Conservation (phyloP, 306 rosid genomes). For the Prunus kanzakura region DNA sequence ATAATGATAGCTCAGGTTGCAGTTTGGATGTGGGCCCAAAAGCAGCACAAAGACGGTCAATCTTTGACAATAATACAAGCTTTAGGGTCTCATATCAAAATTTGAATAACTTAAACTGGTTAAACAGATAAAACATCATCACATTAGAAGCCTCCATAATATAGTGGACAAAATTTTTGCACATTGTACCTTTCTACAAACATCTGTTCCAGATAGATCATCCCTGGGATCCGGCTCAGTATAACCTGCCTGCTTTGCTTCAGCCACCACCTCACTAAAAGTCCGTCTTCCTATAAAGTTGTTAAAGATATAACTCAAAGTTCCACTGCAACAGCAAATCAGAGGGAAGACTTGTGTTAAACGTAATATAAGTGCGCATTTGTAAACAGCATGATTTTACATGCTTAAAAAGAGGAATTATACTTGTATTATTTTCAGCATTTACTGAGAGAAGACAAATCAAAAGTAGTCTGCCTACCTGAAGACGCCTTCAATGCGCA, state of each 20-base stretch:
- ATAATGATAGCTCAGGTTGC: background rate
- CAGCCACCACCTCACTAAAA: conserved; percentile 88
- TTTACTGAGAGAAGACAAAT: background rate
- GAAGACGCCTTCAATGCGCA: conserved; percentile 95
- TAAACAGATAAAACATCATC: background rate
- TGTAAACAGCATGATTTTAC: background rate
- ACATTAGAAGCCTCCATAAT: background rate
- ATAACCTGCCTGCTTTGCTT: conserved; percentile 93
- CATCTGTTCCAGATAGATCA: conserved; percentile 95
- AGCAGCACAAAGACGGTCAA: background rate
- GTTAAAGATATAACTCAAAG: conserved; percentile 96
- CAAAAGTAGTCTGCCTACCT: conserved; percentile 44
- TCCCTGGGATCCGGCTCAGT: conserved; percentile 99
- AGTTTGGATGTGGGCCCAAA: background rate
- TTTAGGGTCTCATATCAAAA: background rate
- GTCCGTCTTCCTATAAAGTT: conserved; percentile 58
- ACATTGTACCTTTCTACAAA: conserved; percentile 80
- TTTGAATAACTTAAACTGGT: background rate
- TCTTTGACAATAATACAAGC: background rate
- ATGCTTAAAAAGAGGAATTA: background rate
- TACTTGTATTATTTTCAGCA: background rate
- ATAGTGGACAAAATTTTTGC: background rate
- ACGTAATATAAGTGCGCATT: background rate
- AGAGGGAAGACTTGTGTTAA: conserved; percentile 8
- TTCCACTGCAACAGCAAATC: conserved; percentile 76